Evolutionary conservation across 352 stramenopile genomes (phyloP).

Genomic region (Phytophthora pinifolia): DNA sequence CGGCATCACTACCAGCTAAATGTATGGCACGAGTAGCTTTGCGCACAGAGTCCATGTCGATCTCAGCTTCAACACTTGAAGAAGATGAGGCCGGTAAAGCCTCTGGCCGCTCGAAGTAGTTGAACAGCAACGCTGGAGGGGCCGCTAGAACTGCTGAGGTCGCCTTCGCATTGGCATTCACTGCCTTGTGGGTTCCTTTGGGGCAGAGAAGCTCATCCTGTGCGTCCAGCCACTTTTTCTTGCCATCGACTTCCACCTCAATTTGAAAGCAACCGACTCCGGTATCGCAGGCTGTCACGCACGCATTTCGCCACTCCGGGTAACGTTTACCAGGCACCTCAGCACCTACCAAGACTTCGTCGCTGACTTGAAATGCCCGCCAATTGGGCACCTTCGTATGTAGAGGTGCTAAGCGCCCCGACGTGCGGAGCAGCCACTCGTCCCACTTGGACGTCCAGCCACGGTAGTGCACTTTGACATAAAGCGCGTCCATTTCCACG

Average conservation of each 20-base stretch:
- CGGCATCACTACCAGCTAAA: slow-evolving; percentile 14
- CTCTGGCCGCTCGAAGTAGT: slow-evolving; percentile 25
- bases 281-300: slow-evolving; percentile 34
- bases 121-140: slow-evolving; percentile 9
- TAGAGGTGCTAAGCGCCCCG: slow-evolving; percentile 88
- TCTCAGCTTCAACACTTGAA: not conserved
- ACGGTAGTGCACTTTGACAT: slow-evolving; percentile 96
- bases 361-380: slow-evolving; percentile 57
- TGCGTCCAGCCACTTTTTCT: slow-evolving; percentile 56
- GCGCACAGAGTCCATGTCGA: slow-evolving; percentile 12
- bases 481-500: slow-evolving; percentile 39
- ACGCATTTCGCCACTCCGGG: slow-evolving; percentile 60
- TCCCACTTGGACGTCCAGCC: slow-evolving; percentile 97
- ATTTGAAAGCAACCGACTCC: slow-evolving; percentile 36
- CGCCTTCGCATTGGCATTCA: slow-evolving; percentile 33
- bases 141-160: not conserved
- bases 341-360: slow-evolving; percentile 56
- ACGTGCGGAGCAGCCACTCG: slow-evolving; percentile 93
- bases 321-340: slow-evolving; percentile 39
- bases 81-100: not conserved
- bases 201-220: slow-evolving; percentile 70
- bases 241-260: slow-evolving; percentile 45
- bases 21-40: slow-evolving; percentile 11
- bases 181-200: slow-evolving; percentile 54
- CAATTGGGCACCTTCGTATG: slow-evolving; percentile 80